Evolutionary conservation across 257 asterid species (phyloP), one percentile per base, ranked within the genome.

Genomic region (Sherardia arvensis): DNA sequence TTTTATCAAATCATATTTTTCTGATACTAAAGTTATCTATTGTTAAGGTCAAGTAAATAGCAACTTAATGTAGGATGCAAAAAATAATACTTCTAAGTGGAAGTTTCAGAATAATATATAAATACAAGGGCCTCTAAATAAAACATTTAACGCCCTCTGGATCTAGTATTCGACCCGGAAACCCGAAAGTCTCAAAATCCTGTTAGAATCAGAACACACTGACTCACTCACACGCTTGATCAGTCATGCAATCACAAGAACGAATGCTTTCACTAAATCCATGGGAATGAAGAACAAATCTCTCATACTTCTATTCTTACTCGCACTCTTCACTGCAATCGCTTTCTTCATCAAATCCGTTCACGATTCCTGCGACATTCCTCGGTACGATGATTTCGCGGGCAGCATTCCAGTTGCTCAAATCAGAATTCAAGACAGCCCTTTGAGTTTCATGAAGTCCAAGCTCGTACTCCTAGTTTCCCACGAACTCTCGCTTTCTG

Each of bases 401-500:
- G 45, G 47, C 58, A 58, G 78, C 47, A 80, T 38, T 59, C 33
- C 61, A 1, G 26, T 59, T 77, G 5, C 47, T 20, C 62, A 27
- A 45, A 47, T 60, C 77, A 30, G 64, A 49, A 32, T 28, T 23
- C 64, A 59, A 12, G 80, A 79, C 23, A 78, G 61, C 48, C 84
- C 95, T 2, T 88, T 89, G 64, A 66, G 72, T 72, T 89, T 86
- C 80, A 86, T 89, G 94, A 84, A 74, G 68, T 88, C 95, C 40
- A 85, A 85, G 84, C 76, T 84, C 45, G 85, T 85, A 51, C 90
- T 88, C 14, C 48, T 89, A 67, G 95, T 86, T 30, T 89, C 96
- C 11, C 95, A 89, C 78, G 95, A 89, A 68, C 95, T 89, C 66
- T 86, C 96, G 22, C 95, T 86, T 61, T 86, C 96, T 23, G 96